phyloP scores from a whole-genome alignment of 108 stramenopile species.

The Fragilariopsis cylindrus region DNA sequence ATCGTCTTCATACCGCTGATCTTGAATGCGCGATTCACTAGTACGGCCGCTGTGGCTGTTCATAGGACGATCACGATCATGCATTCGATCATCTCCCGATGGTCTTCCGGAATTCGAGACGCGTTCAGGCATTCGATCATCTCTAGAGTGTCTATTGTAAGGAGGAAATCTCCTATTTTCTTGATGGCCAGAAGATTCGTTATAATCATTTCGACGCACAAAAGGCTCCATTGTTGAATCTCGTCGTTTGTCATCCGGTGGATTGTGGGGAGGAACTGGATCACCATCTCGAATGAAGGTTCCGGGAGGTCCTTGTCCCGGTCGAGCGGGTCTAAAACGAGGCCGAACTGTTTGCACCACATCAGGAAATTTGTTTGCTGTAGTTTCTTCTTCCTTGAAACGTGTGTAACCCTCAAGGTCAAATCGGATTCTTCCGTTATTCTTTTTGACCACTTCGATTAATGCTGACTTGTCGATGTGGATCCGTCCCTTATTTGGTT shows the following conservation, averaged over 20 bases:
- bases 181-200: background rate
- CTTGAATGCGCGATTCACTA: conserved; percentile 1
- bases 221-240: background rate
- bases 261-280: conserved; percentile 36
- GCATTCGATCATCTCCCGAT: conserved; percentile 12
- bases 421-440: conserved; percentile 76
- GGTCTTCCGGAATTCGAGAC: conserved; percentile 4
- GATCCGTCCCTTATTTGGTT: conserved; percentile 82
- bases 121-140: conserved; percentile 3
- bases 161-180: background rate
- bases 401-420: conserved; percentile 63
- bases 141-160: background rate
- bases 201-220: background rate
- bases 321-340: conserved; percentile 49
- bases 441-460: conserved; percentile 57
- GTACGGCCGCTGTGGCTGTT: background rate
- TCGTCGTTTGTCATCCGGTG: conserved; percentile 38
- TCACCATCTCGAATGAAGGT: conserved; percentile 50
- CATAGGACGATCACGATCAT: background rate
- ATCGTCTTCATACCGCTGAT: conserved; percentile 12
- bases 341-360: conserved; percentile 71
- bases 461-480: conserved; percentile 73
- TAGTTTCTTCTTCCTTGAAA: conserved; percentile 55
- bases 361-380: conserved; percentile 57
- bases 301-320: conserved; percentile 40